Conservation (phyloP, 2,329 filamentous ascomycete species). For the Microdochium nivale region DNA sequence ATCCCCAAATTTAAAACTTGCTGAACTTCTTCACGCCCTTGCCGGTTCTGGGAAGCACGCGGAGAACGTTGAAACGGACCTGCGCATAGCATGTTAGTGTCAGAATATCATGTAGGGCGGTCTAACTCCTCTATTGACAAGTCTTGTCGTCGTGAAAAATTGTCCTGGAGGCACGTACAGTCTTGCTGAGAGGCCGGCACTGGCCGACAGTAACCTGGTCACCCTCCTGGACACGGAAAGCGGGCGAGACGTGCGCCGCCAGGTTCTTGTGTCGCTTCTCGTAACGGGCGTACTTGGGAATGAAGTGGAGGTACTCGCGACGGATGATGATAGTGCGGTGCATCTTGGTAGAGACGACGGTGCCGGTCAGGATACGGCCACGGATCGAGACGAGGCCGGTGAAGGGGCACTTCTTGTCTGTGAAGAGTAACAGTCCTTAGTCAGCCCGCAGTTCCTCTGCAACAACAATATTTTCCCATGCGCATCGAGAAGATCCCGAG, state of each 20-base stretch:
- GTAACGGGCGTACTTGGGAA: slow-evolving; percentile 99
- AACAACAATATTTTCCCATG: neutral
- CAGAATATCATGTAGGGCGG: neutral
- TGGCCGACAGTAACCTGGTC: slow-evolving; percentile 99
- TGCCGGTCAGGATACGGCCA: slow-evolving; percentile 99
- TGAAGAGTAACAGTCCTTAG: slow-evolving; percentile 6
- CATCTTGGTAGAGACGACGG: slow-evolving; percentile 99
- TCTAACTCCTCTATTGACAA: neutral
- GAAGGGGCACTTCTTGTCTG: slow-evolving; percentile 99
- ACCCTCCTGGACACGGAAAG: slow-evolving; percentile 99
- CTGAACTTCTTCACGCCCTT: slow-evolving; percentile 96
- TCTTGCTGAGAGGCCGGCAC: slow-evolving; percentile 99
- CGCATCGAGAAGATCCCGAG: neutral
- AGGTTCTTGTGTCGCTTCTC: slow-evolving; percentile 99
- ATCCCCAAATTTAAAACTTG: slow-evolving; percentile 77
- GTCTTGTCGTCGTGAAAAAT: neutral
- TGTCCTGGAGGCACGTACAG: slow-evolving; percentile 56
- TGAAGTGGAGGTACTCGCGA: slow-evolving; percentile 99
- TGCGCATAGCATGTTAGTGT: slow-evolving; percentile 24
- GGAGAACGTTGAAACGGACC: slow-evolving; percentile 99
- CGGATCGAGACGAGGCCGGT: slow-evolving; percentile 98
- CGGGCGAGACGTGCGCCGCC: slow-evolving; percentile 95
- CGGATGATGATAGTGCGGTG: slow-evolving; percentile 99
- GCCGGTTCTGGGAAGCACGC: slow-evolving; percentile 93
- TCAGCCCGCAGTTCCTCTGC: neutral